Conservation (phyloP, 306 rosid species). For the Albizia julibrissin region DNA sequence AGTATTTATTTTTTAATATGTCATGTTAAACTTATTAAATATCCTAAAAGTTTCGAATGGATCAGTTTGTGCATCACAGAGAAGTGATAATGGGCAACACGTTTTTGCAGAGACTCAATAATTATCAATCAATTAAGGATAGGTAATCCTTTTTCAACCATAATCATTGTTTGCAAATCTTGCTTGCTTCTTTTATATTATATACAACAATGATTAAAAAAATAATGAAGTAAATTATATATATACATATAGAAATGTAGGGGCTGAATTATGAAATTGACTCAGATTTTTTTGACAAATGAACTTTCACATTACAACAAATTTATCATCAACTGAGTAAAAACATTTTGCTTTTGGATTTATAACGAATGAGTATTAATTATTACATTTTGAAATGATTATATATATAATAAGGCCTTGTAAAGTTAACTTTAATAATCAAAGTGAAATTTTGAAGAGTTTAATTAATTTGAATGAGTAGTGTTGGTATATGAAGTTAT, state of each 20-base stretch:
- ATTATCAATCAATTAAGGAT: neutral
- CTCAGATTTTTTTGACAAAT: neutral
- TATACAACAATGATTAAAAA: neutral
- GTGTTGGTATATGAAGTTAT: neutral
- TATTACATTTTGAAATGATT: no score
- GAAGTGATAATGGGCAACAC: slow-evolving; percentile 14
- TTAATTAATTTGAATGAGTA: neutral
- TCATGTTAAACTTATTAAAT: neutral
- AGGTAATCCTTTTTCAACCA: slow-evolving; percentile 17
- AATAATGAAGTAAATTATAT: neutral
- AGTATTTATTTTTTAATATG: neutral
- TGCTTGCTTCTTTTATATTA: neutral
- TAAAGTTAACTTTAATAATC: neutral
- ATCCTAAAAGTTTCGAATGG: neutral
- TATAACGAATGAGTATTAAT: neutral
- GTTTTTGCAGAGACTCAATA: neutral
- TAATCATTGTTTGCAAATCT: slow-evolving; percentile 21
- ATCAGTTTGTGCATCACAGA: neutral
- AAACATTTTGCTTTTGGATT: neutral
- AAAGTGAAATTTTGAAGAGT: neutral
- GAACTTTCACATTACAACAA: neutral
- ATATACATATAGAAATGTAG: no score
- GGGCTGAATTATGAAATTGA: neutral
- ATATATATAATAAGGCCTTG: neutral
- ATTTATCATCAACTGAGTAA: neutral